Base-by-base conservation (phyloP, 1,284 basidiomycete genomes). In the Singerocomus inundabilis region DNA sequence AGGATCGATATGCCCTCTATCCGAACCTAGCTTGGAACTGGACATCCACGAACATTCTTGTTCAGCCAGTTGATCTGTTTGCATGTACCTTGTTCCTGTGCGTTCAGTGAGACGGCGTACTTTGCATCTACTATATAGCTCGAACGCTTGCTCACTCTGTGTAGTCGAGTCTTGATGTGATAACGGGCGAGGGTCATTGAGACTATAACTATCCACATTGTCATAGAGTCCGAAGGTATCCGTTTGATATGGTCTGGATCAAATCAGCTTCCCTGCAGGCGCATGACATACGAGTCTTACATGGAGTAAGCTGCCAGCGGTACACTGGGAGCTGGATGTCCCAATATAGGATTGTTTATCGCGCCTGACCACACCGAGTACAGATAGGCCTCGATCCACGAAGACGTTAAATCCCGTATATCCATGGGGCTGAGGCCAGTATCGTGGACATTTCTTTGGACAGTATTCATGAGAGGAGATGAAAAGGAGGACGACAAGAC, bases 91-190 rank as follows among this genome's bases (percentile, higher is more conserved):
- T 9, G 31, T 16, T 25, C 24, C 57, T 59, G 31, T 16, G 12
- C 34, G 7, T 16, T 37, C n/a, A 2, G 21, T 59, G 1, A 57
- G 48, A 36, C 16, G 3, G 30, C n/a, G n/a, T n/a, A n/a, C n/a
- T n/a, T n/a, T 16, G 16, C 37, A 10, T 24, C 9, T 11, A 3
- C n/a, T 26, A 44, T 8, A 5, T 5, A 5, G 7, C 12, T 11
- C 16, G 21, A 26, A 31, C 12, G 3, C 4, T 7, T 42, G 11
- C 57, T 57, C n/a, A 64, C 59, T 12, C 3, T 44, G 12, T 26
- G n/a, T 5, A 2, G 21, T 29, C 31, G 16, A 32, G 36, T 48
- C 24, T 18, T 13, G 7, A 30, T 34, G n/a, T n/a, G 1, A 26
- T n/a, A 2, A 1, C 8, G 15, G 41, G 5, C 25, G 21, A 24